phyloP scores from a whole-genome alignment of 1,139 yeast genomes.

The Chernovozyma sophiae-reginae region DNA sequence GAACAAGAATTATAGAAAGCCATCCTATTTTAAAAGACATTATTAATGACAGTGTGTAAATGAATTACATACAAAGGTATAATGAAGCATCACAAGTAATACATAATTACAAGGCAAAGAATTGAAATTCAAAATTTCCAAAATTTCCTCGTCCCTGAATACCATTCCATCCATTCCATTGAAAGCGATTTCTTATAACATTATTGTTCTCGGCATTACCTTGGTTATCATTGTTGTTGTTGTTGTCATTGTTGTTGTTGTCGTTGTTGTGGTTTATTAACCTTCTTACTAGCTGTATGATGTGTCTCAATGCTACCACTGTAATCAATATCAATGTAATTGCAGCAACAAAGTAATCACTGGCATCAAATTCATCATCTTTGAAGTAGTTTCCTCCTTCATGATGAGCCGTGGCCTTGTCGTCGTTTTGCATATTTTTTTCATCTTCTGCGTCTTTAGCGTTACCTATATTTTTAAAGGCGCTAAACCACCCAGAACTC shows the following conservation, averaged over 20 bases:
- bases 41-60: slow-evolving; percentile 16
- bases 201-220: slow-evolving; percentile 8
- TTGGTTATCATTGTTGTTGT: slow-evolving; percentile 8
- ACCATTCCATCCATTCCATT: slow-evolving; percentile 12
- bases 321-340: slow-evolving; percentile 10
- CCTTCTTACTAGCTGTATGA: slow-evolving; percentile 26
- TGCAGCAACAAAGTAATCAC: slow-evolving; percentile 30
- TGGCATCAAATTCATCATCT: slow-evolving; percentile 26
- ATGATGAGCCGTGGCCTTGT: slow-evolving; percentile 34
- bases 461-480: slow-evolving; percentile 30
- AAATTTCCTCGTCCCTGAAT: slow-evolving; percentile 18
- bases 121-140: slow-evolving; percentile 35
- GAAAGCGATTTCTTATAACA: slow-evolving; percentile 1
- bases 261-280: slow-evolving; percentile 13
- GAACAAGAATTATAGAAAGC: slow-evolving; percentile 13
- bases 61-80: too few relatives aligned
- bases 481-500: slow-evolving; percentile 32
- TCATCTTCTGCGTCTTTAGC: slow-evolving; percentile 10
- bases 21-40: slow-evolving; percentile 24
- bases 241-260: slow-evolving; percentile 8
- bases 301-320: slow-evolving; percentile 26
- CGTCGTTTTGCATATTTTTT: slow-evolving; percentile 9
- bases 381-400: slow-evolving; percentile 23
- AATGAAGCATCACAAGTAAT: too few relatives aligned
- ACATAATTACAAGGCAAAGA: too few relatives aligned